Evolutionary conservation across 2,329 filamentous ascomycete species (phyloP).

Genomic region (Trichoderma sp.): DNA sequence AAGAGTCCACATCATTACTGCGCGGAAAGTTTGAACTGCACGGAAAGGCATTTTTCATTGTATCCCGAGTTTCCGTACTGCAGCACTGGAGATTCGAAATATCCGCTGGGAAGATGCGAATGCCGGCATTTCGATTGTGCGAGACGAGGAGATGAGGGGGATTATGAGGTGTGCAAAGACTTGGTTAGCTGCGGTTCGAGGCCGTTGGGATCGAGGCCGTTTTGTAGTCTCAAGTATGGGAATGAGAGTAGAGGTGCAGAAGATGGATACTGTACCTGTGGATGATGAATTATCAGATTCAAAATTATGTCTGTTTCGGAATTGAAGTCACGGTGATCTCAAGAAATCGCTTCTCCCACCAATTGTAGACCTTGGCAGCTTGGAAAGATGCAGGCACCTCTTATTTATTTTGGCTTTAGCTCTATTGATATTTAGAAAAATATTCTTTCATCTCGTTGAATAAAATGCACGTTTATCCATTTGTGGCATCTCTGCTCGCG

Average conservation of each 20-base stretch:
- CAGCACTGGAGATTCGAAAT: conserved; percentile 13
- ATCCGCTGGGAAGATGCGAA: conserved; percentile 19
- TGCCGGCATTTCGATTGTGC: conserved; percentile 24
- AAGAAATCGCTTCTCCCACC: neutral
- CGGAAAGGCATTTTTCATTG: conserved; percentile 20
- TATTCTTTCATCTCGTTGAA: neutral
- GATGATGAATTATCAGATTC: neutral
- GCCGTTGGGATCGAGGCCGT: neutral
- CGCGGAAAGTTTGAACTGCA: neutral
- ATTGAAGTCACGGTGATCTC: neutral
- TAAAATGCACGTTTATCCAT: neutral
- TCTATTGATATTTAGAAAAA: neutral
- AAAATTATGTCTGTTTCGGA: neutral
- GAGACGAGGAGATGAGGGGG: conserved; percentile 1
- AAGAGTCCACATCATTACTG: conserved; percentile 20
- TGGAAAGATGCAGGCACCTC: neutral
- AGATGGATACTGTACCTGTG: conserved; percentile 27
- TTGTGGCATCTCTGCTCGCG: neutral
- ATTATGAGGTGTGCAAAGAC: conserved; percentile 17
- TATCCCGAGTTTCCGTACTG: conserved; percentile 27
- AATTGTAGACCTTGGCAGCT: neutral
- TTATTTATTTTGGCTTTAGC: neutral
- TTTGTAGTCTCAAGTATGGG: conserved; percentile 17
- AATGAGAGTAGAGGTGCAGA: neutral
- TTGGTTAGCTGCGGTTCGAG: conserved; percentile 12